Percentiles rank a stretch among this genome's conserved stretches.
Conservation (phyloP, 2,329 filamentous ascomycete species). For the Botrytis hyacinthi region DNA sequence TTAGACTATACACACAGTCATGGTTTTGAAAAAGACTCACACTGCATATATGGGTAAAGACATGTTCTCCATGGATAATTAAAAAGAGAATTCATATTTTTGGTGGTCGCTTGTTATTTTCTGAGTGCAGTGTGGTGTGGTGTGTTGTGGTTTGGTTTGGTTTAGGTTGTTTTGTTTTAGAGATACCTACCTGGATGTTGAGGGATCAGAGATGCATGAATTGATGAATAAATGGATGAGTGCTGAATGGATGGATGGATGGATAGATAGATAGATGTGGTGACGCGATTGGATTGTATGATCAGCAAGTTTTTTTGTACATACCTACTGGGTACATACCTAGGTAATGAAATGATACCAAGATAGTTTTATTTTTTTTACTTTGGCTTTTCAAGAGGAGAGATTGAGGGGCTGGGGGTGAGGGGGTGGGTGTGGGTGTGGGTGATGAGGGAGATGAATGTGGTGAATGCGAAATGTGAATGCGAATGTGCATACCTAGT, state of each 20-base stretch:
- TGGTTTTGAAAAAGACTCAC: neutral
- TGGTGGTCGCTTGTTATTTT: neutral
- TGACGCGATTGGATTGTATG: neutral
- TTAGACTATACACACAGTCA: neutral
- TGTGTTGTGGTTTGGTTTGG: neutral
- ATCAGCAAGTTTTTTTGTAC: neutral
- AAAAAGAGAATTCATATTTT: neutral
- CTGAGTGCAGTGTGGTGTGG: neutral
- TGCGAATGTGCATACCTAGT: neutral
- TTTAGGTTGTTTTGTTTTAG: neutral
- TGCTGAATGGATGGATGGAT: neutral
- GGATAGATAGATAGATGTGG: neutral
- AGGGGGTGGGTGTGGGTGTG: no score
- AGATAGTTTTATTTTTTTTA: neutral
- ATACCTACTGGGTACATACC: neutral
- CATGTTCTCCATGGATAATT: neutral
- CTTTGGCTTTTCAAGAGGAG: no score
- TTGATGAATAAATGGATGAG: neutral
- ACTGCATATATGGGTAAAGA: neutral
- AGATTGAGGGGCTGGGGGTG: neutral
- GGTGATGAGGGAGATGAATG: no score
- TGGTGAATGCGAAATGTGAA: neutral
- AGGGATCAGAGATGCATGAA: neutral
- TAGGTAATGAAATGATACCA: neutral
- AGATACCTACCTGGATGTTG: neutral